A percentile compares a stretch with the other conserved stretches of the same genome.
Evolutionary conservation across 331 rosid genomes (phyloP).

Genomic region (Pyrus hybrid): DNA sequence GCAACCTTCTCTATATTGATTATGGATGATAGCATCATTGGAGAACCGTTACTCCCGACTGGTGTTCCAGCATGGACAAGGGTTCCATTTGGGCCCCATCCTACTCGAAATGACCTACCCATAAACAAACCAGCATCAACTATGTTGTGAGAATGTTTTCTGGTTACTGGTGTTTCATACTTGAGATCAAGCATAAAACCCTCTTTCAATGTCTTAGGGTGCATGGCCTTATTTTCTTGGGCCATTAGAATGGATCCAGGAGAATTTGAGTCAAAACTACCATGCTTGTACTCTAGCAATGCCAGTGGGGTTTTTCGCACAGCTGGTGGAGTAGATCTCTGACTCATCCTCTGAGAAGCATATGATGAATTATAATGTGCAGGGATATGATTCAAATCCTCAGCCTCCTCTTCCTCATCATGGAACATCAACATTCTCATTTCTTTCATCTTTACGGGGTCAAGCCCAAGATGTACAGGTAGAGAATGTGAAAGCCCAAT

Average conservation of each 20-base stretch:
- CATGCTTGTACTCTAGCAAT: constrained; percentile 70
- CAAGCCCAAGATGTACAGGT: constrained; percentile 94
- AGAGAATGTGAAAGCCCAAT: constrained; percentile 78
- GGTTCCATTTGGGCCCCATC: constrained; percentile 97
- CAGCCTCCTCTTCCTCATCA: constrained; percentile 40
- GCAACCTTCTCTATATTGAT: constrained; percentile 83
- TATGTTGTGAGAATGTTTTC: constrained; percentile 50
- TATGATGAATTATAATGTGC: constrained; percentile 28
- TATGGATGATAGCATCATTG: constrained; percentile 55
- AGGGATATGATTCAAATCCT: constrained; percentile 29
- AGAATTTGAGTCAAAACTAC: constrained; percentile 62
- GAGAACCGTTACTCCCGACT: constrained; percentile 41
- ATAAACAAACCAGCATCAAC: constrained; percentile 94
- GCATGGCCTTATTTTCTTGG: constrained; percentile 61
- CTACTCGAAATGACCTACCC: constrained; percentile 95
- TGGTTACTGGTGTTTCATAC: constrained; percentile 61
- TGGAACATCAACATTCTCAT: constrained; percentile 89
- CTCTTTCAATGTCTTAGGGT: constrained; percentile 47
- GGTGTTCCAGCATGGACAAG: constrained; percentile 80
- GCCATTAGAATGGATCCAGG: constrained; percentile 75
- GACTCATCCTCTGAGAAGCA: constrained; percentile 36
- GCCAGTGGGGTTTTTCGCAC: constrained; percentile 77
- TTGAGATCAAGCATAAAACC: constrained; percentile 75
- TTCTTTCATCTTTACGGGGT: constrained; percentile 84
- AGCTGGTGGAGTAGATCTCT: constrained; percentile 47